Evolutionary conservation across 768 basidiomycete species (phyloP).

Genomic region (Hortiboletus campestris): DNA sequence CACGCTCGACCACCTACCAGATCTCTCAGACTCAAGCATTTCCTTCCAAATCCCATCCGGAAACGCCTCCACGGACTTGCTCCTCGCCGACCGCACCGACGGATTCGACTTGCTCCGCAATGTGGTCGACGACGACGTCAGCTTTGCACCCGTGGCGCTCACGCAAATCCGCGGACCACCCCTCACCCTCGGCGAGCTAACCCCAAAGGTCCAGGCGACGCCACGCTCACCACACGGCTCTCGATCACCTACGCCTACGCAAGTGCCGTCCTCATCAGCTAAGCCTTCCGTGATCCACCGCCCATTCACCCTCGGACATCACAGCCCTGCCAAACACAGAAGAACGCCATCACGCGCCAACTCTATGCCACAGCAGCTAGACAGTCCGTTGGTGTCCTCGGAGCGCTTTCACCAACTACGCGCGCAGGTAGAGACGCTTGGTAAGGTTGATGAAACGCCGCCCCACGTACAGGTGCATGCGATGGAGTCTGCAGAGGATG

Average conservation of each 20-base stretch:
- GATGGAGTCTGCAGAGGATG: neutral
- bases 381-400: conserved; percentile 23
- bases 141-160: conserved; percentile 35
- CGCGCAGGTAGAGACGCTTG: conserved; percentile 17
- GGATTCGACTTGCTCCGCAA: conserved; percentile 38
- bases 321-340: conserved; percentile 15
- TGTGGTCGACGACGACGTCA: conserved; percentile 32
- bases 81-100: conserved; percentile 43
- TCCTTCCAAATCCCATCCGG: conserved; percentile 53
- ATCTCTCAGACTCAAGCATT: conserved; percentile 42
- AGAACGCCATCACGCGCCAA: conserved; percentile 2
- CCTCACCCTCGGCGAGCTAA: conserved; percentile 41
- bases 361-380: neutral
- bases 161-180: conserved; percentile 27
- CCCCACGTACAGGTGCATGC: conserved; percentile 3
- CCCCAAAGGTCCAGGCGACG: conserved; percentile 34
- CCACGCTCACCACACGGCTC: conserved; percentile 1
- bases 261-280: conserved; percentile 8
- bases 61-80: conserved; percentile 28
- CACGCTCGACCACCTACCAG: conserved; percentile 54
- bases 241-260: conserved; percentile 10
- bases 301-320: conserved; percentile 12
- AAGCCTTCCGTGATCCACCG: conserved; percentile 13
- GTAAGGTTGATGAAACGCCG: conserved; percentile 3
- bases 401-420: conserved; percentile 26